Base-by-base conservation (phyloP, 495 filamentous ascomycete species). In the Ascodesmis nigricans region DNA sequence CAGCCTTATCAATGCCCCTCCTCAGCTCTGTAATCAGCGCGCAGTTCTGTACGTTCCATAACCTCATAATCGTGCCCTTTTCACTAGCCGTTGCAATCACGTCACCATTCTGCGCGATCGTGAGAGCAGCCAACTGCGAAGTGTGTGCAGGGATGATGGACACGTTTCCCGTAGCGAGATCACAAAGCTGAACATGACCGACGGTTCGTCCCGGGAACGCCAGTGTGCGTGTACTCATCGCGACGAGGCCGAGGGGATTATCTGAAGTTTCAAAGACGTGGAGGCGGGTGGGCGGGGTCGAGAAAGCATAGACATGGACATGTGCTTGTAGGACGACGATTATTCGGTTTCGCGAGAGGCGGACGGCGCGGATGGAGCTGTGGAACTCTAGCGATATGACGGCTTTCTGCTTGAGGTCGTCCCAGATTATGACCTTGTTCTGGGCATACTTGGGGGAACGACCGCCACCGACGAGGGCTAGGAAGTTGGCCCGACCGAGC, bases 81-180 rank as follows among this genome's bases (percentile, higher is more conserved):
- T 92, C 80, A 54, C 82, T 91, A 3, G 87, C 87, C 2, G 84
- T 93, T 10, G 82, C 87, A 15, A 95, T 56, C 21, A 87, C 46
- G 33, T 82, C 71, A 7, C 80, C 83, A 49, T 90, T 75, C 0
- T 59, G 63, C 41, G 78, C 91, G 22, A 97, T 55, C 21, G 71
- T 64, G 50, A 95, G 61, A n/a, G 81, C 78, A 31, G 75, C 63
- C 19, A 97, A 54, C 1, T 74, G 65, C 2, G 75, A 69, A 17
- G 73, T 68, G 54, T 97, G 87, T 1, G 90, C 87, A 1, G 84
- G 84, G 31, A 93, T 78, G 54, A 97, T 92, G 55, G 73, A 91
- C 38, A 93, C 78, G 44, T 78, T 87, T 22, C 75, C 75, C 3
- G 68, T 79, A 17, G 64, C 63, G 23, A 91, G 53, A 51, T 90